A percentile compares a stretch with the other conserved stretches of the same genome.
phyloP scores from a whole-genome alignment of 2,329 filamentous ascomycete genomes.

The Immersiporthe knoxdaviesiana region DNA sequence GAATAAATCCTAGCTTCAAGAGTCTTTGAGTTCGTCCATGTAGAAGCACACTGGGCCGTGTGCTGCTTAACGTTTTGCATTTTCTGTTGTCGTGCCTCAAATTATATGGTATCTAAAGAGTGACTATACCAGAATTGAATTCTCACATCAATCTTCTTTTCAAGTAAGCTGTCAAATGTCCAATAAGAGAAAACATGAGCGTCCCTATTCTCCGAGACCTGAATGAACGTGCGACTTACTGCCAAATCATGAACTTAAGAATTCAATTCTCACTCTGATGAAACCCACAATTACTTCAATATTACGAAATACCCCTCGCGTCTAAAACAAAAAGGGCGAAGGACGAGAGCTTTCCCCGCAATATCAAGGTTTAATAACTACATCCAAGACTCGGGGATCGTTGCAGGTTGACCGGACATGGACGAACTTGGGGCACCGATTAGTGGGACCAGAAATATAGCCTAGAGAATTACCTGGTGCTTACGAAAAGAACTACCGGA shows the following conservation, averaged over 20 bases:
- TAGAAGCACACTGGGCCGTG: background rate
- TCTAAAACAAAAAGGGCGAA: background rate
- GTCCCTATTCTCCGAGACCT: background rate
- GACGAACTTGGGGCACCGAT: background rate
- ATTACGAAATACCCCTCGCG: background rate
- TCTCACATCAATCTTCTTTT: too few relatives aligned
- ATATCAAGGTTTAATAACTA: background rate
- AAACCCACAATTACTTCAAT: background rate
- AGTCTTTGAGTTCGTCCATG: background rate
- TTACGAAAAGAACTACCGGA: too few relatives aligned
- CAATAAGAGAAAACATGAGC: too few relatives aligned
- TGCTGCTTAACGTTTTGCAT: too few relatives aligned
- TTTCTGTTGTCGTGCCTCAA: too few relatives aligned
- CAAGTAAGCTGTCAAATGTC: background rate
- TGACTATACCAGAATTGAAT: too few relatives aligned
- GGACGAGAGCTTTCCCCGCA: background rate
- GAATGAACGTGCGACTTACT: background rate
- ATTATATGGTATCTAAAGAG: too few relatives aligned
- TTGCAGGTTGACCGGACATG: background rate
- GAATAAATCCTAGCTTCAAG: too few relatives aligned
- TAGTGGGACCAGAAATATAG: background rate
- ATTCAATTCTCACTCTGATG: background rate
- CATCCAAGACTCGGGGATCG: background rate
- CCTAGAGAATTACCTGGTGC: background rate
- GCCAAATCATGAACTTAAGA: too few relatives aligned